A percentile compares a stretch with the other conserved stretches of the same genome.
Evolutionary conservation across 2,329 filamentous ascomycete genomes (phyloP).

Genomic region (Alternaria sp.): DNA sequence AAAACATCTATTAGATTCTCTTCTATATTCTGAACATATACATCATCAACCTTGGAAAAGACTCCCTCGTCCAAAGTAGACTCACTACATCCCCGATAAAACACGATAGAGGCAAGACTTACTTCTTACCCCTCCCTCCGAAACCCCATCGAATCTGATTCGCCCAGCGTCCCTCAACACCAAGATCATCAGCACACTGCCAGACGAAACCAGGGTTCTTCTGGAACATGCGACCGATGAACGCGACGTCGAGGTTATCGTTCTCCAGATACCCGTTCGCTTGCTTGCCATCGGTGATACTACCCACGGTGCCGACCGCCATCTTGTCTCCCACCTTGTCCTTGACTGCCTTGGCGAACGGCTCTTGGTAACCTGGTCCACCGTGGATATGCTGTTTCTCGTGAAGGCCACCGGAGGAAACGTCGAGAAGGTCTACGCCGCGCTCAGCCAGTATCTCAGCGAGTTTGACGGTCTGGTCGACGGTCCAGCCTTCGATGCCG

Average conservation of each 20-base stretch:
- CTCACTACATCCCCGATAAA: background rate
- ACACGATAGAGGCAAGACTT: slow-evolving; percentile 14
- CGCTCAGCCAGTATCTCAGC: slow-evolving; percentile 70
- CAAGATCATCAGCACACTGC: slow-evolving; percentile 73
- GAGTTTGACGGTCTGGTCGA: slow-evolving; percentile 68
- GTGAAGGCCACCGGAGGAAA: slow-evolving; percentile 77
- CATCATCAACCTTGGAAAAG: background rate
- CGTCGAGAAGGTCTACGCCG: slow-evolving; percentile 84
- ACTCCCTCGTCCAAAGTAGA: background rate
- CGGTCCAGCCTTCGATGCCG: slow-evolving; percentile 68
- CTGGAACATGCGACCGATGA: slow-evolving; percentile 78
- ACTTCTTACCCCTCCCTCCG: slow-evolving; percentile 54
- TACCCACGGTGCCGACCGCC: slow-evolving; percentile 75
- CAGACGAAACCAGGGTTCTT: slow-evolving; percentile 82
- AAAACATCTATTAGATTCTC: slow-evolving; percentile 3
- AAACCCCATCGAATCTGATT: slow-evolving; percentile 72
- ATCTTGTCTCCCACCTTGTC: slow-evolving; percentile 74
- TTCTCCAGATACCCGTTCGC: slow-evolving; percentile 55
- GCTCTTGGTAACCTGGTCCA: slow-evolving; percentile 74
- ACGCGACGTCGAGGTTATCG: slow-evolving; percentile 67
- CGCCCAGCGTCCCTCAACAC: slow-evolving; percentile 73
- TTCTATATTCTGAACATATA: background rate
- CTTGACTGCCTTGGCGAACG: slow-evolving; percentile 75
- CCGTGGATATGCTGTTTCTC: slow-evolving; percentile 64
- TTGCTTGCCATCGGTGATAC: slow-evolving; percentile 71